These are phyloP conservation scores for Pseudocercospora macadamiae DNA, from an alignment of 2,329 filamentous ascomycete species.

Conservation along the genomic window DNA sequence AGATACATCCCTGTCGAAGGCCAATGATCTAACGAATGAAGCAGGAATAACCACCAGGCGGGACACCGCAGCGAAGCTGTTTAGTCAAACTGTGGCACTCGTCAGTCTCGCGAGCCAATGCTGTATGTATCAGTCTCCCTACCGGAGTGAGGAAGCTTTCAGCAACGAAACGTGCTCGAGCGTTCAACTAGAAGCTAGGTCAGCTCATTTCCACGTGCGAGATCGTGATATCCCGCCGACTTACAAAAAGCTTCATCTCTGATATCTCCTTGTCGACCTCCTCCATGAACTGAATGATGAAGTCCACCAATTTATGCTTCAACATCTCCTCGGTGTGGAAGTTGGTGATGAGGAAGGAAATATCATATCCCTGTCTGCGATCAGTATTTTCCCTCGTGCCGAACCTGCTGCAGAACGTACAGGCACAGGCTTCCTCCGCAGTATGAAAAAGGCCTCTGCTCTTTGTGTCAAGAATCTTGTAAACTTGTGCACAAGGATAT, in stretches of 20 bases:
- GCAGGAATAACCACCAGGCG: too few relatives aligned
- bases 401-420: conserved; percentile 51
- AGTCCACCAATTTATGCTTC: conserved; percentile 98
- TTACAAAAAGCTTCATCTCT: conserved; percentile 99
- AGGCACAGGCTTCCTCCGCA: conserved; percentile 93
- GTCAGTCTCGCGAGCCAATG: not conserved
- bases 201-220: conserved; percentile 26
- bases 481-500: conserved; percentile 98
- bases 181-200: conserved; percentile 72
- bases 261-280: conserved; percentile 99
- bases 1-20: not conserved
- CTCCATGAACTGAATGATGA: conserved; percentile 99
- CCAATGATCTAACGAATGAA: too few relatives aligned
- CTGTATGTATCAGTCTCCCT: conserved; percentile 39
- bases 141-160: conserved; percentile 97
- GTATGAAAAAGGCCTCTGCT: conserved; percentile 95
- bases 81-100: conserved; percentile 29
- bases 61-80: not conserved
- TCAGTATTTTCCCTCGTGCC: conserved; percentile 19
- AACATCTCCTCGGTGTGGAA: conserved; percentile 98
- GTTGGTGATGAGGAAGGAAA: conserved; percentile 98
- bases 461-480: conserved; percentile 94
- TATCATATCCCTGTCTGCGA: conserved; percentile 80
- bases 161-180: conserved; percentile 93
- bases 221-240: conserved; percentile 41